These are phyloP conservation scores for Botrytis aclada DNA, from an alignment of 2,329 filamentous ascomycete species.

Conservation along the genomic window DNA sequence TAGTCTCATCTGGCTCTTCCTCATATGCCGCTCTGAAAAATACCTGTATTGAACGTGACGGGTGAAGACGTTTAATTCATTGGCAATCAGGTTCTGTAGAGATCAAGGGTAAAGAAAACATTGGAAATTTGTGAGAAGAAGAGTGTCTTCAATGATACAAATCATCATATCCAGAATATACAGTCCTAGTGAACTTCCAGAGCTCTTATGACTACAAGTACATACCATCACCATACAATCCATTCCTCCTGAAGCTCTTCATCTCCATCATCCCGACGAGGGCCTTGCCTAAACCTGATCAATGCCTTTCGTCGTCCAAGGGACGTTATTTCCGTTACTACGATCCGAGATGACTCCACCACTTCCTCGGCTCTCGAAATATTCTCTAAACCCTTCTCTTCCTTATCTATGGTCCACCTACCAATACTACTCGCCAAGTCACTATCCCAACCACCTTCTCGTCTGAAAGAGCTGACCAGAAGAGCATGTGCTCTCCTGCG, in stretches of 20 bases:
- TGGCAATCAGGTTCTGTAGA: neutral
- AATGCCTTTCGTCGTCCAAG: constrained; percentile 2
- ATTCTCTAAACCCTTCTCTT: constrained; percentile 13
- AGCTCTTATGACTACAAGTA: neutral
- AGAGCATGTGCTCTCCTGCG: constrained; percentile 5
- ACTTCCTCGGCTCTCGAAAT: neutral
- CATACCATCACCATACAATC: neutral
- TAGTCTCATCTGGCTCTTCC: neutral
- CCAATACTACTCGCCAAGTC: constrained; percentile 4
- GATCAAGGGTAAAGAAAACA: too few relatives aligned
- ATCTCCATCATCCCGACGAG: neutral
- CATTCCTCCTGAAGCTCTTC: neutral
- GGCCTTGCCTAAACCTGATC: neutral
- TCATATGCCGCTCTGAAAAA: neutral
- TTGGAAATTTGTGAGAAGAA: neutral
- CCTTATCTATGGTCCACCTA: constrained; percentile 18
- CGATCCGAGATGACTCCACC: constrained; percentile 3
- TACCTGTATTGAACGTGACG: neutral
- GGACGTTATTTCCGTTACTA: neutral
- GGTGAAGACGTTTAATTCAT: too few relatives aligned
- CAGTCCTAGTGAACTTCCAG: neutral
- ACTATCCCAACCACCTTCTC: constrained; percentile 19
- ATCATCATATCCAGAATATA: neutral
- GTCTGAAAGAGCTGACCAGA: neutral
- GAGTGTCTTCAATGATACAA: neutral